Evolutionary conservation across 148 eudicot species (phyloP).

Genomic region (Suaeda aralocaspica): DNA sequence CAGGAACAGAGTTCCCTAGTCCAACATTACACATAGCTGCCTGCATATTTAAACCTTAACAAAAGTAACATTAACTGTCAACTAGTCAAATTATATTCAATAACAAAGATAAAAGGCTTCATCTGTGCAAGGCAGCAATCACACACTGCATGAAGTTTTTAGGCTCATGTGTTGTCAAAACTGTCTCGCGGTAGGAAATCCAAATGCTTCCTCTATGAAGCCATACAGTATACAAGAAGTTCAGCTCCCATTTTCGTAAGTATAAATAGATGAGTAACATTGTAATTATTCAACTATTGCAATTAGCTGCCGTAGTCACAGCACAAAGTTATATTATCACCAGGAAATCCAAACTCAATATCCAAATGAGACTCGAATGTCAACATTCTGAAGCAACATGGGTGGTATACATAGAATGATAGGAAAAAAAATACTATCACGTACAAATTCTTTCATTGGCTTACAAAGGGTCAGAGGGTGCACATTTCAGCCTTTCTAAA

Average conservation of each 20-base stretch:
- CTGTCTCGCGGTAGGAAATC: neutral
- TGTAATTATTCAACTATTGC: neutral
- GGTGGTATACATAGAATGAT: too few species aligned
- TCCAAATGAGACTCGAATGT: too few species aligned
- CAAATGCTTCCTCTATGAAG: too few species aligned
- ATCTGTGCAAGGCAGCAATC: neutral
- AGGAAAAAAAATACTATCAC: too few species aligned
- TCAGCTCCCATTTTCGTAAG: neutral
- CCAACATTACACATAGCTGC: constrained; percentile 24
- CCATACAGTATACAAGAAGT: too few species aligned
- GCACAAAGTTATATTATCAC: too few species aligned
- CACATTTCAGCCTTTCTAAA: too few species aligned
- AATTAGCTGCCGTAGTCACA: neutral
- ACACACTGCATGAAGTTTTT: neutral
- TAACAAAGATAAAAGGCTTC: neutral
- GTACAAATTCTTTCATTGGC: too few species aligned
- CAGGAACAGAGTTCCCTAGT: constrained; percentile 48
- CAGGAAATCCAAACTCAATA: neutral
- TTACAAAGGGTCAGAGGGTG: too few species aligned
- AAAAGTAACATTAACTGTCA: neutral
- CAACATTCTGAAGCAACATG: too few species aligned
- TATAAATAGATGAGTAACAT: neutral
- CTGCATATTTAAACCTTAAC: constrained; percentile 28
- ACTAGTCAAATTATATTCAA: neutral
- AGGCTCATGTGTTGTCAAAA: neutral